Percentiles rank a stretch among this genome's conserved stretches.
phyloP scores from a whole-genome alignment of 2,329 filamentous ascomycete genomes.

The Xenoacremonium recifei region DNA sequence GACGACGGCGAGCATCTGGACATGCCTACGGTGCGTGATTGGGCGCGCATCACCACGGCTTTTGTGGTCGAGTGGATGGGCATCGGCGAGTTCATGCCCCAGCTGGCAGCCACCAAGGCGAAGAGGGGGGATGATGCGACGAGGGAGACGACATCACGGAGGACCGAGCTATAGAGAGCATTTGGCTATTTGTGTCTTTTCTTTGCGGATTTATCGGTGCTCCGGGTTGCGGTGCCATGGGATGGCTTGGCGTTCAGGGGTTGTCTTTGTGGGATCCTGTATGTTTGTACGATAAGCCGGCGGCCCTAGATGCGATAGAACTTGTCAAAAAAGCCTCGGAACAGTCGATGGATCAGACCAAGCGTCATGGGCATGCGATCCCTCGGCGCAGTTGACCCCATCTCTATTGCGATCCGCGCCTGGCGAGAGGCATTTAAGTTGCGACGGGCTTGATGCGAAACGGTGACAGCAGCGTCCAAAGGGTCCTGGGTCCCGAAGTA shows the following conservation, averaged over 20 bases:
- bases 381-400: not conserved
- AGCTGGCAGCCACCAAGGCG: conserved; percentile 18
- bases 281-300: not conserved
- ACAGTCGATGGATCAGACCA: too few relatives aligned
- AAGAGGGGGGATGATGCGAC: conserved; percentile 27
- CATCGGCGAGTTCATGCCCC: conserved; percentile 45
- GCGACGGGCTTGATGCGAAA: conserved; percentile 1
- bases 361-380: too few relatives aligned
- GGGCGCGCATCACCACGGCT: conserved; percentile 78
- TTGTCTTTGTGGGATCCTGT: conserved; percentile 10
- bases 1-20: conserved; percentile 88
- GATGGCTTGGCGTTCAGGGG: conserved; percentile 18
- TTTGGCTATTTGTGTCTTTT: not conserved
- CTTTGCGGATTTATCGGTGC: not conserved
- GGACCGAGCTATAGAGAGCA: conserved; percentile 33
- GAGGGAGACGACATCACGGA: conserved; percentile 24
- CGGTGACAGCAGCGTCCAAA: conserved; percentile 8
- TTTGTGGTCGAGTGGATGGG: conserved; percentile 95
- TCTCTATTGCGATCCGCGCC: not conserved
- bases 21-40: conserved; percentile 76
- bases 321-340: too few relatives aligned
- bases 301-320: too few relatives aligned
- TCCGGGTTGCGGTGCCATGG: not conserved
- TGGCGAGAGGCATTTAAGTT: conserved; percentile 9
- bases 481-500: conserved; percentile 24